These are phyloP conservation scores for Suillus occidentalis DNA, from an alignment of 768 basidiomycete species.

Conservation along the genomic window DNA sequence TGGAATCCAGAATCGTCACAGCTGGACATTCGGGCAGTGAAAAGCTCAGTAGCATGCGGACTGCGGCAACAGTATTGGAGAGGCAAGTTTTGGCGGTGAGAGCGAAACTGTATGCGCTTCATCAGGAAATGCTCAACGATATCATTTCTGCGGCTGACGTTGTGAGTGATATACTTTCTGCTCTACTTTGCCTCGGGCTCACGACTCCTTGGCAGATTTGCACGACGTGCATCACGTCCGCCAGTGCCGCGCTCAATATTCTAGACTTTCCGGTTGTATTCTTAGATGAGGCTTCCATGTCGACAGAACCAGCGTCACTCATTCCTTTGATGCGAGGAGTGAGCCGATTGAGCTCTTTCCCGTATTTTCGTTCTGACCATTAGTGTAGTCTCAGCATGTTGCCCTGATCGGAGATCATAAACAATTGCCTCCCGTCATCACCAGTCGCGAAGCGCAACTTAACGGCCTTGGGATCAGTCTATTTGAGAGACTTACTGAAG, in stretches of 20 bases:
- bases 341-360: slow-evolving; percentile 35
- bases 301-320: slow-evolving; percentile 88
- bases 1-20: slow-evolving; percentile 27
- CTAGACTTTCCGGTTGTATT: slow-evolving; percentile 93
- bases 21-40: slow-evolving; percentile 19
- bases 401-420: slow-evolving; percentile 97
- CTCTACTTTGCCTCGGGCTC: slow-evolving; percentile 6
- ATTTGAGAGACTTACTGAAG: slow-evolving; percentile 87
- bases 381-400: slow-evolving; percentile 68
- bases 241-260: slow-evolving; percentile 59
- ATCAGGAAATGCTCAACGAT: slow-evolving; percentile 64
- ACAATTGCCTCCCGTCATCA: slow-evolving; percentile 87
- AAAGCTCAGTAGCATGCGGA: slow-evolving; percentile 32
- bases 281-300: slow-evolving; percentile 95
- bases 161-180: slow-evolving; percentile 43
- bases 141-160: slow-evolving; percentile 70
- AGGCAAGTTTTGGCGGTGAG: slow-evolving; percentile 34
- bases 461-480: slow-evolving; percentile 78
- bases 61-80: slow-evolving; percentile 25
- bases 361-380: slow-evolving; percentile 12
- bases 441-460: slow-evolving; percentile 69
- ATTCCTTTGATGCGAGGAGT: slow-evolving; percentile 95
- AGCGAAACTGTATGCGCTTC: slow-evolving; percentile 50
- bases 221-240: slow-evolving; percentile 84
- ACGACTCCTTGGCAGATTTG: slow-evolving; percentile 57